These are phyloP conservation scores for Saitozyma sp. DNA, from an alignment of 768 basidiomycete species.

Conservation along the genomic window DNA sequence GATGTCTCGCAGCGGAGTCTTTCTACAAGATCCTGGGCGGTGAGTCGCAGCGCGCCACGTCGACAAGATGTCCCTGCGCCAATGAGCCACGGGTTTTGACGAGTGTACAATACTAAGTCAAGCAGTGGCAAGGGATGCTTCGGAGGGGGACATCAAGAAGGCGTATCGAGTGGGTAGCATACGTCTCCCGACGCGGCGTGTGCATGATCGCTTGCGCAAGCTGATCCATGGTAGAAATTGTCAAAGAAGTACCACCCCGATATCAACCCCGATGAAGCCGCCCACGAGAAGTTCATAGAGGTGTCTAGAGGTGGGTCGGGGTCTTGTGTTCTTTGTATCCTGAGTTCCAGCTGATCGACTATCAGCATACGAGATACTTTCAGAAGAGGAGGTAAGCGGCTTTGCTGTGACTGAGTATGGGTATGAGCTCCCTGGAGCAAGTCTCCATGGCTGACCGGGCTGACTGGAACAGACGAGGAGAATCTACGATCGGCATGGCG, in stretches of 20 bases:
- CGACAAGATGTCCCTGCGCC: conserved; percentile 4
- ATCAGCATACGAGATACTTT: conserved; percentile 87
- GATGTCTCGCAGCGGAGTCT: conserved; percentile 42
- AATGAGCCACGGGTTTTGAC: conserved; percentile 2
- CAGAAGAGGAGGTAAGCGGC: conserved; percentile 69
- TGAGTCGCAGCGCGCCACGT: conserved; percentile 55
- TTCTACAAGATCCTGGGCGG: conserved; percentile 76
- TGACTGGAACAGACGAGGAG: conserved; percentile 69
- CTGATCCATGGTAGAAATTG: conserved; percentile 56
- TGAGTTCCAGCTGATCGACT: not conserved
- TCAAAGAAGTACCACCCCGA: conserved; percentile 91
- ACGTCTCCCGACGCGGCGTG: not conserved
- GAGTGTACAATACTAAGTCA: conserved; percentile 1
- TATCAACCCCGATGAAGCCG: conserved; percentile 79
- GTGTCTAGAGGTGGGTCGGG: conserved; percentile 73
- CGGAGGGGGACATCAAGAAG: conserved; percentile 83
- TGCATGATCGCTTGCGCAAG: not conserved
- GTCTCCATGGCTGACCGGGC: conserved; percentile 1
- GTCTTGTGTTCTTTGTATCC: not conserved
- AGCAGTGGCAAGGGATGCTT: conserved; percentile 70
- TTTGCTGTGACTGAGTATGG: not conserved
- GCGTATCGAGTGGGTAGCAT: conserved; percentile 66
- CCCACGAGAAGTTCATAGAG: conserved; percentile 84
- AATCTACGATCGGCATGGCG: conserved; percentile 89
- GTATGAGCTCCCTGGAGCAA: not conserved